Evolutionary conservation across 371 early-diverging fungal species (phyloP).

Genomic region (Actinomucor elegans): DNA sequence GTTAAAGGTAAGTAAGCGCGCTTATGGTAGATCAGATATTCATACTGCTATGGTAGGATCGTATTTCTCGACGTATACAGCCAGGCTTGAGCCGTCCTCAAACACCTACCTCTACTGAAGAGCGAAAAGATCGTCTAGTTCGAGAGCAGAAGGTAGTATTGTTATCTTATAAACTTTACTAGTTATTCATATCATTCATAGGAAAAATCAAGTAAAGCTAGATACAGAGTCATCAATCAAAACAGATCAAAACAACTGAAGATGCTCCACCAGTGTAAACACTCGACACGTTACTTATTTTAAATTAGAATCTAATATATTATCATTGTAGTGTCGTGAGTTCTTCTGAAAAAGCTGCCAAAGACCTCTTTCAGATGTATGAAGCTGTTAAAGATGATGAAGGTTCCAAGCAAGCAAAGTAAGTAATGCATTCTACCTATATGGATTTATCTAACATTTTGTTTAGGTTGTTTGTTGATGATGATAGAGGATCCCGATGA

Average conservation of each 20-base stretch:
- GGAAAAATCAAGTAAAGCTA: conserved; percentile 48
- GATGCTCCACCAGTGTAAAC: conserved; percentile 31
- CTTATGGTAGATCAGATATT: no score
- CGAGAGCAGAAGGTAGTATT: conserved; percentile 38
- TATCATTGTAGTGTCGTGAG: conserved; percentile 41
- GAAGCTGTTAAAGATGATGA: conserved; percentile 69
- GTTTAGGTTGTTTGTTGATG: conserved; percentile 31
- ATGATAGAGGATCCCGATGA: conserved; percentile 52
- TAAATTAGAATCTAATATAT: no score
- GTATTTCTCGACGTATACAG: conserved; percentile 50
- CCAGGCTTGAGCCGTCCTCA: conserved; percentile 34
- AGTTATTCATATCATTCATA: no score
- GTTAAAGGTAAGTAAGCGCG: conserved; percentile 52
- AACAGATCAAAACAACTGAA: conserved; percentile 39
- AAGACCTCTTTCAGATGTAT: conserved; percentile 62
- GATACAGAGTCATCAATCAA: conserved; percentile 61
- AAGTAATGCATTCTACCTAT: not conserved
- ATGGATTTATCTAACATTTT: not conserved
- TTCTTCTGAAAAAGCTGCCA: conserved; percentile 31
- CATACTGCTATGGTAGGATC: no score
- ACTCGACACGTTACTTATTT: no score
- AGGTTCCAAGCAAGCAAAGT: conserved; percentile 34
- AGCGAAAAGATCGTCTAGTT: conserved; percentile 36
- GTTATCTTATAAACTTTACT: no score
- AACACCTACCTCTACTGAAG: conserved; percentile 33